phyloP scores from a whole-genome alignment of 148 eudicot genomes.

The Rhododendron ferrugineum region DNA sequence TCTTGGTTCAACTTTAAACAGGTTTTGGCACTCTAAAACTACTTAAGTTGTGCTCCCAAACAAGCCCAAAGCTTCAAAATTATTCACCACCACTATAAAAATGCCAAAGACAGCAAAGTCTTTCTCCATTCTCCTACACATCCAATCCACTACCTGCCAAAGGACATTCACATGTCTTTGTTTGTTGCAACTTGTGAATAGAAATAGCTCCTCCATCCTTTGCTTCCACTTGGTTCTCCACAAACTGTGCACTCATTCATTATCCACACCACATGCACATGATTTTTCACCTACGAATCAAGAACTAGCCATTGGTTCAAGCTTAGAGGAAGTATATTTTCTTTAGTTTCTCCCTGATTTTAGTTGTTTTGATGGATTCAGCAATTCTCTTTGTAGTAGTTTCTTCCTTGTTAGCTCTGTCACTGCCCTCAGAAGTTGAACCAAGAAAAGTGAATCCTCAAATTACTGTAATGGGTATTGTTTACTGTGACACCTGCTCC shows the following conservation, averaged over 20 bases:
- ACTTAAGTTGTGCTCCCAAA: neutral
- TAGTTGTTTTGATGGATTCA: conserved; percentile 20
- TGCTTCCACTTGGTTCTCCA: conserved; percentile 1
- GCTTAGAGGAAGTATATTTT: neutral
- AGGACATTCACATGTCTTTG: conserved; percentile 83
- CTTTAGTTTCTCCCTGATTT: neutral
- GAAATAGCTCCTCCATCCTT: conserved; percentile 14
- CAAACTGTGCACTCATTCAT: conserved; percentile 17
- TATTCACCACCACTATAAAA: neutral
- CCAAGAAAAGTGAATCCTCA: conserved; percentile 38
- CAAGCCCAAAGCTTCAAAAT: neutral
- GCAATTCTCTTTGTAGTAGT: conserved; percentile 18
- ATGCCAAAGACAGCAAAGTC: neutral
- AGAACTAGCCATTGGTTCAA: neutral
- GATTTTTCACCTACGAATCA: neutral
- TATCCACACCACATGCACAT: conserved; percentile 14
- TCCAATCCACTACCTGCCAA: conserved; percentile 36
- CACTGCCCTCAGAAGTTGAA: conserved; percentile 27
- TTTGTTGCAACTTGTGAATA: conserved; percentile 19
- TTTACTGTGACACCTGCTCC: conserved; percentile 90
- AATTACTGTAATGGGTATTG: conserved; percentile 82
- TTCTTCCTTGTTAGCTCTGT: conserved; percentile 27
- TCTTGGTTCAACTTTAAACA: neutral
- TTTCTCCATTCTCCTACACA: conserved; percentile 5
- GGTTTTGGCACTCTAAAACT: neutral